A percentile compares a stretch with the other conserved stretches of the same genome.
These are phyloP conservation scores for Dissophora ornata DNA, from an alignment of 192 early-diverging fungal species.

Conservation along the genomic window DNA sequence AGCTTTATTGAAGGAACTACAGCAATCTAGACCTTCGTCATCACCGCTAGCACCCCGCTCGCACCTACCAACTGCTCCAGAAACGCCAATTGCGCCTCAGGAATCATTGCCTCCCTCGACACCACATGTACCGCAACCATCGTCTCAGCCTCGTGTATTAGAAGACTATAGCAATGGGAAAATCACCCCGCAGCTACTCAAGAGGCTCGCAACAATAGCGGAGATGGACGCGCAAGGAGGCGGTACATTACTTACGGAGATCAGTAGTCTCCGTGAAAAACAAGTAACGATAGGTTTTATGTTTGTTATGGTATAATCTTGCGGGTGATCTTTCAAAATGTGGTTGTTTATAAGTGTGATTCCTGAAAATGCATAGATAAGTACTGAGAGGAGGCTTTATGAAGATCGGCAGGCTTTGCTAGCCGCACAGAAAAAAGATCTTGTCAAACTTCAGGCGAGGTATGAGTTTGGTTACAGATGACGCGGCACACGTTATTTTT, in stretches of 20 bases:
- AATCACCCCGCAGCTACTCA: conserved; percentile 44
- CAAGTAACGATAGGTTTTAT: too few species aligned
- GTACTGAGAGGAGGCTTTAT: conserved; percentile 14
- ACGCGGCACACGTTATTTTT: too few species aligned
- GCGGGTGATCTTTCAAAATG: neutral
- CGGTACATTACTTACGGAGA: conserved; percentile 18
- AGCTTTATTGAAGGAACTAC: conserved; percentile 15
- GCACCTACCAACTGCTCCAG: neutral
- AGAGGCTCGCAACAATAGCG: conserved; percentile 21
- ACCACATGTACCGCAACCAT: neutral
- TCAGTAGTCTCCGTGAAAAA: conserved; percentile 13
- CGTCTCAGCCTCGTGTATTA: neutral
- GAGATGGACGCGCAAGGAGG: conserved; percentile 30
- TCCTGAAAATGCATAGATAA: conserved; percentile 3
- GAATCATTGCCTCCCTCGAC: neutral
- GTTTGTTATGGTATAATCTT: too few species aligned
- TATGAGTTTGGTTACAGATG: conserved; percentile 5
- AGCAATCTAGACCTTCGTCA: conserved; percentile 6
- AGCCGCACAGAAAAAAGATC: conserved; percentile 18
- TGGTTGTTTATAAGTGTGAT: neutral
- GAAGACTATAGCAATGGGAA: conserved; percentile 47
- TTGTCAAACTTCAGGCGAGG: conserved; percentile 47
- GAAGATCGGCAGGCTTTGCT: conserved; percentile 25
- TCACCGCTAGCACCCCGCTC: too few species aligned
- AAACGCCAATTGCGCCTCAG: neutral